Conservation (phyloP, 371 early-diverging fungal species). For the Funneliformis caledonium region DNA sequence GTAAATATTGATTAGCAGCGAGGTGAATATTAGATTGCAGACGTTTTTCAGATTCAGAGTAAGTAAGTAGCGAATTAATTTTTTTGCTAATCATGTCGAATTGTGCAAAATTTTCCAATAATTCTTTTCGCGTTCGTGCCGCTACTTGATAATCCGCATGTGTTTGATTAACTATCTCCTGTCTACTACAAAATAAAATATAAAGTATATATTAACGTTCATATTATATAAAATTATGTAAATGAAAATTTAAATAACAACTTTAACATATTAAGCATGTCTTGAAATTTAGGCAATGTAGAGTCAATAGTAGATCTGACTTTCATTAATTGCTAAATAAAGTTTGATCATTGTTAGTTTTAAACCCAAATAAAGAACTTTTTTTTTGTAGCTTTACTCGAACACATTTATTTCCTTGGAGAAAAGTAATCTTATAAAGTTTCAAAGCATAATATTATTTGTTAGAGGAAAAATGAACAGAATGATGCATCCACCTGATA, state of each 20-base stretch:
- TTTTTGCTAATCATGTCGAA: conserved; percentile 69
- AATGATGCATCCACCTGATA: conserved; percentile 47
- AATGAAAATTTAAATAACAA: conserved; percentile 41
- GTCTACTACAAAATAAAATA: conserved; percentile 15
- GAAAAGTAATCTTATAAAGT: no score
- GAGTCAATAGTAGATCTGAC: conserved; percentile 58
- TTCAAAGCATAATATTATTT: no score
- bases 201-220: background rate
- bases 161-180: conserved; percentile 47
- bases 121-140: conserved; percentile 62
- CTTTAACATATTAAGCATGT: conserved; percentile 61
- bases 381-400: no score
- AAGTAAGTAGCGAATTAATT: conserved; percentile 56
- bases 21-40: conserved; percentile 72
- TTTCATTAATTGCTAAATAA: conserved; percentile 41
- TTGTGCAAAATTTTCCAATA: conserved; percentile 65
- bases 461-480: background rate
- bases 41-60: conserved; percentile 58
- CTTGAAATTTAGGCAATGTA: conserved; percentile 62
- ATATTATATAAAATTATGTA: background rate
- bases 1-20: conserved; percentile 78
- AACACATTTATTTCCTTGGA: no score
- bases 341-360: background rate
- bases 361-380: background rate
- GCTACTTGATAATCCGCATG: conserved; percentile 64